Evolutionary conservation across 2,329 filamentous ascomycete species (phyloP).

Genomic region (Hypoxylon rubiginosum): DNA sequence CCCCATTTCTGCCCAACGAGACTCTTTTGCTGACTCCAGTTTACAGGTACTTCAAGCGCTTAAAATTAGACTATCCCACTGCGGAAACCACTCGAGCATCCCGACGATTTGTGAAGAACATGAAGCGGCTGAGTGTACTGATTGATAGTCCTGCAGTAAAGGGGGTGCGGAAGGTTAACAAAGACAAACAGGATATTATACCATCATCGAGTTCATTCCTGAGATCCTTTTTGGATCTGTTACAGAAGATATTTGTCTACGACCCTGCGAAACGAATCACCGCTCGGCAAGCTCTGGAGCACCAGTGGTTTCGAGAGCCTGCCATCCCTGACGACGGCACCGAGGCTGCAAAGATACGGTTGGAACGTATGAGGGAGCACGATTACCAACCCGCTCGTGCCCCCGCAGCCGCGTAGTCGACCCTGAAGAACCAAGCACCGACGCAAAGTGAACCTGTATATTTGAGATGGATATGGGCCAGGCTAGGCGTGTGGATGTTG

Average conservation of each 20-base stretch:
- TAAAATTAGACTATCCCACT: constrained; percentile 75
- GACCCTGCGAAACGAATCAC: constrained; percentile 75
- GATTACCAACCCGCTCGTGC: constrained; percentile 50
- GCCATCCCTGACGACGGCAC: constrained; percentile 75
- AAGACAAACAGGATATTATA: constrained; percentile 70
- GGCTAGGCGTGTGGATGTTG: constrained; percentile 46
- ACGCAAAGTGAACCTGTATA: constrained; percentile 44
- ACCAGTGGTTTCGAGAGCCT: constrained; percentile 76
- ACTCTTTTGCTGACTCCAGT: constrained; percentile 48
- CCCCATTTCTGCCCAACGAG: neutral
- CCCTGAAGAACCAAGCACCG: constrained; percentile 36
- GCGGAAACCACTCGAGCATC: constrained; percentile 74
- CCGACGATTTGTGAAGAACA: constrained; percentile 76
- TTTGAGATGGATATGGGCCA: constrained; percentile 40
- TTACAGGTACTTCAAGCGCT: constrained; percentile 74
- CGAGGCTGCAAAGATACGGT: constrained; percentile 74
- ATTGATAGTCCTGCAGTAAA: neutral
- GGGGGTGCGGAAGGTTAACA: constrained; percentile 38
- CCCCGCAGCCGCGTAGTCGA: constrained; percentile 41
- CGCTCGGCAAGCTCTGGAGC: constrained; percentile 74
- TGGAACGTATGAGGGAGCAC: constrained; percentile 64
- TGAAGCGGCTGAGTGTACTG: constrained; percentile 75
- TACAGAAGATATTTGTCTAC: constrained; percentile 77
- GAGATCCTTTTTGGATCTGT: constrained; percentile 72
- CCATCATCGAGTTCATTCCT: constrained; percentile 71